Evolutionary conservation across 805 yeast species (phyloP), one percentile per base, ranked within the genome.

Genomic region (Kuraishia hungarica): DNA sequence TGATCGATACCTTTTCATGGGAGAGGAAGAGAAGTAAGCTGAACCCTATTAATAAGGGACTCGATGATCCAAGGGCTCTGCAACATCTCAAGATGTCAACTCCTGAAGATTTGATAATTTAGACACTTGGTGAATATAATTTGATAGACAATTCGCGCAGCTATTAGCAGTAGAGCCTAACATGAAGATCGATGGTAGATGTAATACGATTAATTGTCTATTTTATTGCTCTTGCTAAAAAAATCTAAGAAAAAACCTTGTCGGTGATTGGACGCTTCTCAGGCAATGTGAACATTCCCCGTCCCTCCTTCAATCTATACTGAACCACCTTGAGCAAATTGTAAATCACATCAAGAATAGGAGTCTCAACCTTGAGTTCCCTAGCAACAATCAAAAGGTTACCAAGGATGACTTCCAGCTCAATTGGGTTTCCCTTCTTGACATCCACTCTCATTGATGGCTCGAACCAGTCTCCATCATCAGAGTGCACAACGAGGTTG

Each of bases 391-490:
- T 66, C 54, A 86, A 62, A 0, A 86, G 74, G 62, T 84, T 87
- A 3, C 93, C 92, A 52, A 87, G 70, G 57, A 89, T 84, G 21
- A 80, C 86, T 62, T 87, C 91, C 39, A 84, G 67, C 67, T 89
- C 96, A 60, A 87, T 78, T 52, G 83, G 83, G 62, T 86, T 83
- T 22, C 83, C 81, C 58, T 85, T 83, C 53, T 79, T 71, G 20
- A 77, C 76, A 64, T 87, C 93, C 15, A 85, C 86, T 57, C 79
- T 70, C 93, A 87, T 87, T 2, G 91, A 85, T 2, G 92, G 93
- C 53, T 76, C 75, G 65, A 79, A 86, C 68, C 76, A 79, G 39
- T 71, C 74, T 13, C 81, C 81, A 55, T 77, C 86, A 63, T 84
- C 87, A 22, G 81, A 73, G 59, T 81, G 83, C 39, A 81, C 65